phyloP scores from a whole-genome alignment of 2,329 filamentous ascomycete genomes.

The Pyricularia sp. region DNA sequence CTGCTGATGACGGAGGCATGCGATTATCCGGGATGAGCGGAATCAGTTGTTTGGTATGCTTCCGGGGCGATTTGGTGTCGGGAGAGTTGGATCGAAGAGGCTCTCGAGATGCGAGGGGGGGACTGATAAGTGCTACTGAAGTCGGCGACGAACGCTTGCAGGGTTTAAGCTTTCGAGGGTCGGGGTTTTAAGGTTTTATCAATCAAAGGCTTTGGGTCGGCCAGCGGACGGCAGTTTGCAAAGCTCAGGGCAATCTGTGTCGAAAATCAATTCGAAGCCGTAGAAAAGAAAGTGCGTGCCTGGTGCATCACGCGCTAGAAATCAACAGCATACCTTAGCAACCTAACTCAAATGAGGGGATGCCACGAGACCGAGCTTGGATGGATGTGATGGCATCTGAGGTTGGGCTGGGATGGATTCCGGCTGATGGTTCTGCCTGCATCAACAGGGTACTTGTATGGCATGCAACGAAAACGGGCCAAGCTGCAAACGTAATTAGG shows the following conservation, averaged over 20 bases:
- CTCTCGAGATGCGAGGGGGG: neutral
- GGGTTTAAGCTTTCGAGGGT: neutral
- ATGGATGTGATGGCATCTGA: neutral
- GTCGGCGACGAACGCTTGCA: neutral
- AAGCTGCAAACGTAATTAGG: neutral
- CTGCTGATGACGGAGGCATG: slow-evolving; percentile 27
- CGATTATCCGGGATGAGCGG: neutral
- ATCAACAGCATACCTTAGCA: neutral
- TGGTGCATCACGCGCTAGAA: neutral
- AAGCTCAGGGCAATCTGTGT: neutral
- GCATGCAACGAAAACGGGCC: neutral
- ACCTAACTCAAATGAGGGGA: slow-evolving; percentile 11
- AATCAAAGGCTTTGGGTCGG: neutral
- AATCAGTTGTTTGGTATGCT: neutral
- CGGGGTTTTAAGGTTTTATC: neutral
- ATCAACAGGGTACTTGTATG: neutral
- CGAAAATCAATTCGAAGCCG: neutral
- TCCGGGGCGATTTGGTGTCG: neutral
- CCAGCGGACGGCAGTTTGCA: neutral
- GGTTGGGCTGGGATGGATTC: slow-evolving; percentile 1
- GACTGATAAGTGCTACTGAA: neutral
- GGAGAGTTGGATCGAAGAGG: neutral
- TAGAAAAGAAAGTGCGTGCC: neutral
- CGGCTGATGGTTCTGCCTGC: neutral
- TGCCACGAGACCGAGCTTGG: slow-evolving; percentile 16